A percentile compares a stretch with the other conserved stretches of the same genome.
Conservation (phyloP, 1,139 yeast genomes). For the Diutina pseudorugosa region DNA sequence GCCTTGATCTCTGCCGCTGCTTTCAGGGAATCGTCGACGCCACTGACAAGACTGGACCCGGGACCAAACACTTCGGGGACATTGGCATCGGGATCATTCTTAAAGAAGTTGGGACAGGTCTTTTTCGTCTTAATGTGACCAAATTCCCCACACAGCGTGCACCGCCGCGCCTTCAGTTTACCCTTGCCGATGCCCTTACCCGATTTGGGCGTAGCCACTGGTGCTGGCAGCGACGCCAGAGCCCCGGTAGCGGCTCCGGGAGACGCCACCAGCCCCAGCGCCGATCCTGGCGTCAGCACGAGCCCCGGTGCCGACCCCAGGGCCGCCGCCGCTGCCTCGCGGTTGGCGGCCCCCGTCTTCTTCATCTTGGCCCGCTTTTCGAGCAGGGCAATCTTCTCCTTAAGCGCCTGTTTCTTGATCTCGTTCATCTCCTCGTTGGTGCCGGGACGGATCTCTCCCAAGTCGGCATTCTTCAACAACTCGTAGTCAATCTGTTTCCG, state of each 20-base stretch:
- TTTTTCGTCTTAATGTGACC: slow-evolving; percentile 92
- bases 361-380: slow-evolving; percentile 51
- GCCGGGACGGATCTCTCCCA: slow-evolving; percentile 64
- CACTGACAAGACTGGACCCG: not conserved
- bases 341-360: slow-evolving; percentile 25
- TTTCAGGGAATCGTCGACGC: not conserved
- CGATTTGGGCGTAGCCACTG: slow-evolving; percentile 28
- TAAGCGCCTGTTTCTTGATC: slow-evolving; percentile 65
- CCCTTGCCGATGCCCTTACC: slow-evolving; percentile 52
- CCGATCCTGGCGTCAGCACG: not conserved
- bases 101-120: slow-evolving; percentile 46
- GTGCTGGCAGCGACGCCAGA: slow-evolving; percentile 32
- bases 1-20: not conserved
- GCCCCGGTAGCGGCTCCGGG: slow-evolving; percentile 33
- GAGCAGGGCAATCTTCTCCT: slow-evolving; percentile 74
- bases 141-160: slow-evolving; percentile 90
- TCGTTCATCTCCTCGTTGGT: slow-evolving; percentile 78
- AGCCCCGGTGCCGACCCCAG: not conserved
- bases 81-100: slow-evolving; percentile 1
- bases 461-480: slow-evolving; percentile 37
- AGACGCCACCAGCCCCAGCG: not conserved
- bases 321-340: slow-evolving; percentile 27
- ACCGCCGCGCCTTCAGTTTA: slow-evolving; percentile 71
- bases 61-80: slow-evolving; percentile 3
- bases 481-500: slow-evolving; percentile 70